Evolutionary conservation across 306 rosid genomes (phyloP).

Genomic region (Lathyrus sativus): DNA sequence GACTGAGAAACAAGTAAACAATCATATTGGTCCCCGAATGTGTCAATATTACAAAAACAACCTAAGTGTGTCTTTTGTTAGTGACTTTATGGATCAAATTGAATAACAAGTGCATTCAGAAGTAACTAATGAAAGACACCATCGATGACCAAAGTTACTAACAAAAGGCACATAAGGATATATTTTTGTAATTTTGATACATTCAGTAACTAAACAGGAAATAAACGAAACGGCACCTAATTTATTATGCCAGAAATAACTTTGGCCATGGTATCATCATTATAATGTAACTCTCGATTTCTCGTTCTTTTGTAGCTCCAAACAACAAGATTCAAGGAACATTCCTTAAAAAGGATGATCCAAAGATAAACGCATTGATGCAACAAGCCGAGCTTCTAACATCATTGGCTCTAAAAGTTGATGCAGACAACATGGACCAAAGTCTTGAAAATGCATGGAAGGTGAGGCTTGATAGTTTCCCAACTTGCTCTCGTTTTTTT

Average conservation of each 20-base stretch:
- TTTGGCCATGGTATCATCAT: slow-evolving; percentile 25
- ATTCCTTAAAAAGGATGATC: slow-evolving; percentile 88
- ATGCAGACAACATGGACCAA: slow-evolving; percentile 80
- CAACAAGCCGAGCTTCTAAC: slow-evolving; percentile 95
- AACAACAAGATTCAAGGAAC: slow-evolving; percentile 65
- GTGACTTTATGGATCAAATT: not conserved
- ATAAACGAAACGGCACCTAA: not conserved
- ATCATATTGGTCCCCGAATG: not conserved
- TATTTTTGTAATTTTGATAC: not conserved
- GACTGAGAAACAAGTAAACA: slow-evolving; percentile 32
- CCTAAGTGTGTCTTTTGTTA: not conserved
- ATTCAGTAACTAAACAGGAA: not conserved
- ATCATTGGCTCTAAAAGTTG: slow-evolving; percentile 84
- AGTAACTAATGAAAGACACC: too few relatives aligned
- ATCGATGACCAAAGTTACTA: not conserved
- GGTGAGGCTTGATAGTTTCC: slow-evolving; percentile 58
- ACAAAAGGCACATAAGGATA: not conserved
- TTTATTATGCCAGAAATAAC: slow-evolving; percentile 27
- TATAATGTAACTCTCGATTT: slow-evolving; percentile 39
- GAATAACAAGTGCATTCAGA: too few relatives aligned
- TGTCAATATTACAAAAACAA: not conserved
- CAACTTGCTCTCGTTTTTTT: slow-evolving; percentile 17
- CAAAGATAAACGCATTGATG: slow-evolving; percentile 74
- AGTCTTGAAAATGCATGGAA: slow-evolving; percentile 99
- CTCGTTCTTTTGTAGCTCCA: slow-evolving; percentile 50